Base-by-base conservation (phyloP, 768 basidiomycete species). In the Lanmaoa pseudosensibilis region DNA sequence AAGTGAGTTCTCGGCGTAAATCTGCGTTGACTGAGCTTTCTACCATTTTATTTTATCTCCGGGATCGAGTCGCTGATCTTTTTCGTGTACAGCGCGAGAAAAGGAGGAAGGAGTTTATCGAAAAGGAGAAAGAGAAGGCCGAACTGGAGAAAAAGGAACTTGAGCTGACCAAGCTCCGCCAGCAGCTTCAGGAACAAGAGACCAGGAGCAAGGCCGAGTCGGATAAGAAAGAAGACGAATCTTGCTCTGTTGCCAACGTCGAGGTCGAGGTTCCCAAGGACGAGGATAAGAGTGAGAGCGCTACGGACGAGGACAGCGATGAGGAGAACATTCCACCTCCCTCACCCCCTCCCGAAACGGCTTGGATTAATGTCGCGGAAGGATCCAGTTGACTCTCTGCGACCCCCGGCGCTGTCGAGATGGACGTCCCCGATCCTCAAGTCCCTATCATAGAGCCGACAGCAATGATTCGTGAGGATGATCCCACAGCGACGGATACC, bases 81-180 rank as follows among this genome's bases (percentile, higher is more conserved):
- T 45, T 47, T 61, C 41, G 19, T 67, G 23, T 44, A 48, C 49
- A 79, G 78, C 74, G 74, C 60, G 77, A 78, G 59, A 76, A 74
- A 46, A 77, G 80, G 51, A 75, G 77, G 52, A 75, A 76, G 55
- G 78, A 79, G 36, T 61, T 72, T 23, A 51, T 72, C 5, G 68
- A 75, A 53, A 85, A 83, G 68, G 82, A 81, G 63, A 79, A 80
- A 55, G 79, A 80, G 65, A 83, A 85, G 71, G 81, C 81, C 48
- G 84, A 83, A 67, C 75, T 81, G 49, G 84, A 88, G 69, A 83
- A 84, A 72, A 85, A 86, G 64, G 84, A 88, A 59, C 71, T 77
- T 25, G 82, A 84, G 71, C 72, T 82, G 37, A 74, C 79, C 65
- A 80, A 78, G 59, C 77, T 83, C 65, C 80, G 80, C 59, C 75